Evolutionary conservation across 257 asterid genomes (phyloP).

Genomic region (Coffea canephora): DNA sequence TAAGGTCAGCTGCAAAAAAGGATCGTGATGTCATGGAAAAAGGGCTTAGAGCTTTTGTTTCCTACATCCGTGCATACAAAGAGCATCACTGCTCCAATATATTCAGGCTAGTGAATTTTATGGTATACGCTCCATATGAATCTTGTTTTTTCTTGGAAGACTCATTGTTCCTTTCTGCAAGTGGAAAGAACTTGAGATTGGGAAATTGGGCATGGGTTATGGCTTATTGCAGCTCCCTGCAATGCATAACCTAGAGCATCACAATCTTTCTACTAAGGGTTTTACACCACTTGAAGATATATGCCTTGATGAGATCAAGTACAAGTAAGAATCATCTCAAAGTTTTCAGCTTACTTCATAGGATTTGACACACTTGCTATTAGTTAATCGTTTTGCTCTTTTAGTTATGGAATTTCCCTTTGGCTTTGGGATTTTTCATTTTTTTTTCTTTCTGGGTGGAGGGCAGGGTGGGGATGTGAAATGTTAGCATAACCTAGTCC

Average conservation of each 20-base stretch:
- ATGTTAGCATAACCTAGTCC: too few relatives aligned
- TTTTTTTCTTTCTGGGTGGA: too few relatives aligned
- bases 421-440: too few relatives aligned
- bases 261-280: too few relatives aligned
- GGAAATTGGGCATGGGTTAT: slow-evolving; percentile 91
- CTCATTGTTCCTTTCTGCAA: slow-evolving; percentile 29
- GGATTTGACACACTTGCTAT: too few relatives aligned
- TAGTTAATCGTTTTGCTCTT: too few relatives aligned
- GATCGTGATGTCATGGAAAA: slow-evolving; percentile 97
- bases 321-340: too few relatives aligned
- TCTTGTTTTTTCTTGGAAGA: neutral
- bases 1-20: slow-evolving; percentile 68
- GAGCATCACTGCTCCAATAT: slow-evolving; percentile 85
- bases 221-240: slow-evolving; percentile 91
- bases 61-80: slow-evolving; percentile 86
- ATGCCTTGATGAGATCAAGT: too few relatives aligned
- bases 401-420: neutral
- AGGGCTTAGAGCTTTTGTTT: slow-evolving; percentile 89
- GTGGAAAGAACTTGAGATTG: slow-evolving; percentile 97
- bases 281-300: too few relatives aligned
- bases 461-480: too few relatives aligned
- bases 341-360: too few relatives aligned
- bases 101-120: slow-evolving; percentile 30
- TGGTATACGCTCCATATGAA: slow-evolving; percentile 25
- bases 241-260: slow-evolving; percentile 43